Base-by-base conservation (phyloP, 495 filamentous ascomycete species). In the Talaromyces wortmannii region DNA sequence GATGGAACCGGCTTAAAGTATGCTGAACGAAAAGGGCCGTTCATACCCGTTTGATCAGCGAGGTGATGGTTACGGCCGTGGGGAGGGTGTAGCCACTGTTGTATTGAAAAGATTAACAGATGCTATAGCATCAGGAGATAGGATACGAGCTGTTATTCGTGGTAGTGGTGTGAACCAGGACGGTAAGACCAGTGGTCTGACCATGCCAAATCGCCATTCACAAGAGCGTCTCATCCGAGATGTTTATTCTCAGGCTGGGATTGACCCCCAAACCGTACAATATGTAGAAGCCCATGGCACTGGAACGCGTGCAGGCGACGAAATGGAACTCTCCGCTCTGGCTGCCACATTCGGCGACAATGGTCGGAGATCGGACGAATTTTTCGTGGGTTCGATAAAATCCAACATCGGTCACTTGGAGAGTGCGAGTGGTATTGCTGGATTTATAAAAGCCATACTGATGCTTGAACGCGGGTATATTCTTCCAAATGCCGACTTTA, bases 41-140 rank as follows among this genome's bases (percentile, higher is more conserved):
- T 47, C 45, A 2, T 47, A 47, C 15, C 29, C 80, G 0, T 91
- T 86, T 55, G 83, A 86, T 60, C 68, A 71, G 0, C 55, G 66
- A 5, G 87, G 83, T 0, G 76, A 84, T 55, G 87, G 86, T 0
- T 89, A 84, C 59, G 83, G 68, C 0, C 76, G 85, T n/a, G 87
- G 75, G 11, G 87, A 89, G 57, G 69, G 65, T 0, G 55, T 74
- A 13, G 63, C 36, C 33, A 67, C 67, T 2, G 44, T 76, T 6
- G 69, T 64, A 17, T 43, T 78, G 16, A 77, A 71, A 53, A 46
- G 33, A 0, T 33, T 69, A 7, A 48, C 52, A 6, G 48, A 63
- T 36, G 74, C 75, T 5, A 18, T 76, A 0, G 31, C 42, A 0
- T 71, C 69, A 31, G 58, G 57, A 1, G 65, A 71, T 47, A 65